Evolutionary conservation across 1,139 yeast species (phyloP).

Genomic region (Candida sanyaensis): DNA sequence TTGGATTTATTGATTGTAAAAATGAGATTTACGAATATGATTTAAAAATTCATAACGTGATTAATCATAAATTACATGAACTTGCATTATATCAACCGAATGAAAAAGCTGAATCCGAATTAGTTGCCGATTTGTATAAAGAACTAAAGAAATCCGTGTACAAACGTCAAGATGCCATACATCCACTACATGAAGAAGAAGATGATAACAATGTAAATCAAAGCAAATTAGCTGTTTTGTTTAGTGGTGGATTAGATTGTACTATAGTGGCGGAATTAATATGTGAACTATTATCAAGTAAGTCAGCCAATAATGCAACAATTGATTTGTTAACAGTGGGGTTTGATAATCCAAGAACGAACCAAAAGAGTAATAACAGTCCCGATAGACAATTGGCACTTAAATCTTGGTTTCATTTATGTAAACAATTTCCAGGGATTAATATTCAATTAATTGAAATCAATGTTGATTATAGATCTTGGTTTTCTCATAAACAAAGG

Average conservation of each 20-base stretch:
- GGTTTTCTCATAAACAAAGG: conserved; percentile 48
- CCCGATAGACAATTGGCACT: conserved; percentile 83
- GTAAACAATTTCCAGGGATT: conserved; percentile 31
- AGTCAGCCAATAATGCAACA: conserved; percentile 3
- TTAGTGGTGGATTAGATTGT: conserved; percentile 96
- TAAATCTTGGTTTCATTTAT: conserved; percentile 58
- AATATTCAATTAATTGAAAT: conserved; percentile 60
- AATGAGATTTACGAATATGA: conserved; percentile 51
- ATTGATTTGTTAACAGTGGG: conserved; percentile 90
- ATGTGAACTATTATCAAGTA: conserved; percentile 25
- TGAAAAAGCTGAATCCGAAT: background rate
- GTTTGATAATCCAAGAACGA: conserved; percentile 86
- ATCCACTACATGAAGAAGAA: conserved; percentile 44
- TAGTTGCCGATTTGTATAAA: conserved; percentile 20
- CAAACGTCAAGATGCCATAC: conserved; percentile 57
- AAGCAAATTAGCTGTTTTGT: conserved; percentile 60
- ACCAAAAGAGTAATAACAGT: conserved; percentile 56
- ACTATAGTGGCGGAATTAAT: conserved; percentile 63
- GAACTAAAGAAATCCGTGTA: conserved; percentile 42
- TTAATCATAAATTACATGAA: conserved; percentile 3
- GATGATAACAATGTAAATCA: conserved; percentile 1
- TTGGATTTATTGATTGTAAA: conserved; percentile 53
- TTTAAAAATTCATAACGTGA: conserved; percentile 16
- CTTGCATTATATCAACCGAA: conserved; percentile 4
- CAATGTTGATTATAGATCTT: conserved; percentile 69